Percentiles rank a stretch among this genome's conserved stretches.
Evolutionary conservation across 2,329 filamentous ascomycete genomes (phyloP).

Genomic region (Ophiostoma novo-ulmi): DNA sequence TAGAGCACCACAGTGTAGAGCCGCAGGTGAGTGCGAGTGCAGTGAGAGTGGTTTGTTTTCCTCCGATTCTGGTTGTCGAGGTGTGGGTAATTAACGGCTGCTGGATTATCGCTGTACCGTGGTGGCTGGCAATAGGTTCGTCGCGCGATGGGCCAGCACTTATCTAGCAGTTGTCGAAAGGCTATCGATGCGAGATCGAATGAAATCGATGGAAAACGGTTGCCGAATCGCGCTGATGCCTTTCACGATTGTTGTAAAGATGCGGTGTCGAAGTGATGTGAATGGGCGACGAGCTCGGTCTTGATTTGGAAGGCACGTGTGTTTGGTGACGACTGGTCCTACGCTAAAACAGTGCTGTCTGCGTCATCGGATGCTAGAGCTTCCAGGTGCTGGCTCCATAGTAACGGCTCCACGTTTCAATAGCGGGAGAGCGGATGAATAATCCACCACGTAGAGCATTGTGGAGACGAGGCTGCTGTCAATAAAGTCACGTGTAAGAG

Average conservation of each 20-base stretch:
- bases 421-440: background rate
- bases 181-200: background rate
- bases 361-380: conserved; percentile 11
- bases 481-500: background rate
- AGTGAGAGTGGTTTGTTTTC: background rate
- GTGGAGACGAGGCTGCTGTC: conserved; percentile 5
- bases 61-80: background rate
- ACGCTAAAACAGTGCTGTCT: conserved; percentile 8
- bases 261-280: background rate
- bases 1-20: background rate
- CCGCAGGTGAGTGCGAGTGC: background rate
- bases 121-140: background rate
- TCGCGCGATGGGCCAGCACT: background rate
- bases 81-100: background rate
- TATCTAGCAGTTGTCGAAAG: background rate
- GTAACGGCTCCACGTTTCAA: conserved; percentile 10
- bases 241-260: background rate
- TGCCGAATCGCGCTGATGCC: background rate
- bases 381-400: conserved; percentile 5
- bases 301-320: conserved; percentile 6
- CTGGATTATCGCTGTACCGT: background rate
- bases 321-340: background rate
- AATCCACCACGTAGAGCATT: background rate
- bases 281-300: background rate
- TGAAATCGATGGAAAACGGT: background rate